These are phyloP conservation scores for Caloboletus firmus DNA, from an alignment of 1,284 basidiomycete genomes.

Conservation along the genomic window DNA sequence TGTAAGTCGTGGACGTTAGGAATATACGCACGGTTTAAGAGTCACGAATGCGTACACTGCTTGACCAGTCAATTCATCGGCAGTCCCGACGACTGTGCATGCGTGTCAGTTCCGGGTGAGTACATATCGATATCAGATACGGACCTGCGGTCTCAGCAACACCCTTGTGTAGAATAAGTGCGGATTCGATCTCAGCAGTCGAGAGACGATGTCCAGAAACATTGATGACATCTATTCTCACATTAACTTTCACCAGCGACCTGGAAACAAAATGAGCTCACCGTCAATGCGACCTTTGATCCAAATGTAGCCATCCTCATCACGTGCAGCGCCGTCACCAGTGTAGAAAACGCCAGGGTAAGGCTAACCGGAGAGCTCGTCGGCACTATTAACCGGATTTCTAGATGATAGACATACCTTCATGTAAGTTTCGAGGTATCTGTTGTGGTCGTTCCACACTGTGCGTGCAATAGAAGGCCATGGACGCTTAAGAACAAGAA, in stretches of 20 bases:
- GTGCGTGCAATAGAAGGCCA: constrained; percentile 99
- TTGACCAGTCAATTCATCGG: constrained; percentile 87
- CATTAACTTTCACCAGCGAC: constrained; percentile 1
- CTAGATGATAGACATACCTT: constrained; percentile 41
- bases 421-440: constrained; percentile 95
- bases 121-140: constrained; percentile 14
- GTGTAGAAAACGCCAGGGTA: constrained; percentile 93
- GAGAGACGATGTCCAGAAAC: constrained; percentile 96
- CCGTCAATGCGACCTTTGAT: constrained; percentile 98
- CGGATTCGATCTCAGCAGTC: constrained; percentile 97
- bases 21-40: constrained; percentile 63
- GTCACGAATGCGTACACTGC: constrained; percentile 87
- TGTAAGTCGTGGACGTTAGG: neutral
- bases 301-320: constrained; percentile 97
- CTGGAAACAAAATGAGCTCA: constrained; percentile 39
- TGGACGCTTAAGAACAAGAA: constrained; percentile 82
- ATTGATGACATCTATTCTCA: constrained; percentile 77
- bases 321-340: constrained; percentile 93
- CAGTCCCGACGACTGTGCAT: constrained; percentile 73
- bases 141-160: constrained; percentile 89
- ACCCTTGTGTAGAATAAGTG: constrained; percentile 90
- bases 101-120: constrained; percentile 1
- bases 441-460: constrained; percentile 88
- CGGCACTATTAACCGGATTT: neutral
- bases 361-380: constrained; percentile 42